Evolutionary conservation across 1,284 basidiomycete species (phyloP), one percentile per base, ranked within the genome.

Genomic region (Coniophora puteana): DNA sequence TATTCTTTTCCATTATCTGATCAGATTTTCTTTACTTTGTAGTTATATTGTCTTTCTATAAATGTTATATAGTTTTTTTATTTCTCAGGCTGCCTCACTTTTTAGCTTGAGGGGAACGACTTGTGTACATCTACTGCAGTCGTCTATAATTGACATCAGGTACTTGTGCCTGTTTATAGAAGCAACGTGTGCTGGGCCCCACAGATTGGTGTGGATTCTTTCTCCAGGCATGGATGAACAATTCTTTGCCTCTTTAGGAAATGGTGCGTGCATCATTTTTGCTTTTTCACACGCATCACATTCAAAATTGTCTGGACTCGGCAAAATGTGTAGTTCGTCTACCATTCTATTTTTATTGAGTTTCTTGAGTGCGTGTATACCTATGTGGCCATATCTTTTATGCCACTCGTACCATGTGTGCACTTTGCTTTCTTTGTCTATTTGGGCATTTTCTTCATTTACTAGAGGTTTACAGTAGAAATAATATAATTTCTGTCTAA

Each of bases 1-100:
- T 33, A 33, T 33, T 50, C 40, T 0, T 16, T 20, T 0, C 49
- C 36, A 16, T 50, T 50, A 24, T 51, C 38, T 0, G 32, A 23
- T 1, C 21, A 18, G 3, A 47, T 17, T 11, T 12, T 29, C 16
- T 46, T 46, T 1, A 36, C 42, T 1, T 12, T 16, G 0, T 12
- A 14, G 5, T 23, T 4, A 4, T 23, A 11, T 3, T 41, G 38
- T 5, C 17, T 6, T 21, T 46, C 32, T 4, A 46, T 3, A 1
- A 10, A 23, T 0, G 22, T 28, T 5, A 39, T 2, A 11, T 44
- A 36, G 0, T 44, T 14, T 16, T 33, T 40, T 28, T 3, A 46
- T 22, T 12, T 36, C 40, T 0, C 27, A 12, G 4, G 24, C 6
- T 1, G 38, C 28, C 18, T 47, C 29, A 13, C 24, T 22, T 25